Evolutionary conservation across 305 asterid species (phyloP), one percentile per base, ranked within the genome.

Genomic region (Euphrasia arctica): DNA sequence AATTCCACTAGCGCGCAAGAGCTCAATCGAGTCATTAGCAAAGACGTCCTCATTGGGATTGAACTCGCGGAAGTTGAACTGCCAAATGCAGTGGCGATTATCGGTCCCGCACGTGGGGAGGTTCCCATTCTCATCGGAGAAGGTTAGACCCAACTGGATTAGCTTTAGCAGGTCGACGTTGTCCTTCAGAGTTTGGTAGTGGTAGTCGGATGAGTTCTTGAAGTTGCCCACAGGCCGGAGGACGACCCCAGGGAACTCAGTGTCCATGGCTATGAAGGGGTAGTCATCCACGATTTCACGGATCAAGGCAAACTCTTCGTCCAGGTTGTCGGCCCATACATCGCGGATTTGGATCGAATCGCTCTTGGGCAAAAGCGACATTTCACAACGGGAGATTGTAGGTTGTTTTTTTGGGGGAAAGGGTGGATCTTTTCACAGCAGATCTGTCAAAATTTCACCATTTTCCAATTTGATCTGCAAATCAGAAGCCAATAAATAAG

Each of bases 291-390:
- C 56, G 3, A 51, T 51, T 15, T 51, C 56, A 1, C 56, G 56
- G 56, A 51, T 51, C 22, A 51, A 9, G 29, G 56, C 56, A 51
- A 51, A 51, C 22, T 51, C 56, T 7, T 51, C 56, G 1, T 51
- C 56, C 29, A 51, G 22, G 22, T 51, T 51, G 56, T 51, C 56
- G 28, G 28, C 56, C 56, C 56, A 51, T 5, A 51, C 56, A 51
- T 51, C 56, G 10, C 56, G 56, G 56, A 51, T 51, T 51, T 51
- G 56, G 22, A 51, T 51, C 56, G 56, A 51, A 5, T 51, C 56
- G 56, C 29, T 18, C 18, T 51, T 51, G 12, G 56, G 56, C 29
- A 51, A 18, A 15, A 18, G 56, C 1, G 56, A 51, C 56, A 51
- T 51, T 51, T 51, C 56, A 14, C 29, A 14, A 5, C 8, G 9